These are phyloP conservation scores for Daldinia sp. DNA, from an alignment of 2,329 filamentous ascomycete species.

Conservation along the genomic window DNA sequence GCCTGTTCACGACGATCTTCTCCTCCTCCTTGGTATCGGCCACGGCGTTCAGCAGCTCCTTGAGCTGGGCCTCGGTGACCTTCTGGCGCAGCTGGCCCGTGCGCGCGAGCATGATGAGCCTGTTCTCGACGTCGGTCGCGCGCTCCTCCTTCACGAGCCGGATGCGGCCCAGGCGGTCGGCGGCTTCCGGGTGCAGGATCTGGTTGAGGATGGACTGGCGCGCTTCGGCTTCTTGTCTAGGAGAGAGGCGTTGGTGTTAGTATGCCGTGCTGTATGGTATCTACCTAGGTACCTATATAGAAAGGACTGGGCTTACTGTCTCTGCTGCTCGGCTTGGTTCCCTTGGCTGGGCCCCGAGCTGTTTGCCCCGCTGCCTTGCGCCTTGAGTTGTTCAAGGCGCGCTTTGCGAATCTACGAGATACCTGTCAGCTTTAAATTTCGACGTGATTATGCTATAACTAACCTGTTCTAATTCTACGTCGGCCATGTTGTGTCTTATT, in stretches of 20 bases:
- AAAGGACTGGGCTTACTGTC: constrained; percentile 63
- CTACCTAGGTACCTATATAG: neutral
- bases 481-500: constrained; percentile 51
- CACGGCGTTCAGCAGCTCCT: constrained; percentile 87
- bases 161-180: constrained; percentile 93
- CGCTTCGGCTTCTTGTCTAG: constrained; percentile 71
- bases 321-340: constrained; percentile 69
- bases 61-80: constrained; percentile 92
- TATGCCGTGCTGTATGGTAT: too few species aligned
- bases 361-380: constrained; percentile 69
- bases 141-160: constrained; percentile 94
- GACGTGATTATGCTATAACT: constrained; percentile 44
- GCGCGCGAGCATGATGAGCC: constrained; percentile 90
- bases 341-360: constrained; percentile 58
- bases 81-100: constrained; percentile 87
- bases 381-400: constrained; percentile 91
- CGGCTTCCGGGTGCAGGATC: constrained; percentile 93
- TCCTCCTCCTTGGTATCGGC: constrained; percentile 82
- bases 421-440: constrained; percentile 10
- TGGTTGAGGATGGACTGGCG: constrained; percentile 84
- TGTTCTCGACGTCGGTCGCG: constrained; percentile 89
- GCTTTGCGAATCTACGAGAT: constrained; percentile 82
- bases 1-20: constrained; percentile 86
- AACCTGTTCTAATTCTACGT: constrained; percentile 57
- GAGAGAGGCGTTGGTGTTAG: constrained; percentile 19